Conservation (phyloP, 331 rosid genomes). For the Pyrus hybrid region DNA sequence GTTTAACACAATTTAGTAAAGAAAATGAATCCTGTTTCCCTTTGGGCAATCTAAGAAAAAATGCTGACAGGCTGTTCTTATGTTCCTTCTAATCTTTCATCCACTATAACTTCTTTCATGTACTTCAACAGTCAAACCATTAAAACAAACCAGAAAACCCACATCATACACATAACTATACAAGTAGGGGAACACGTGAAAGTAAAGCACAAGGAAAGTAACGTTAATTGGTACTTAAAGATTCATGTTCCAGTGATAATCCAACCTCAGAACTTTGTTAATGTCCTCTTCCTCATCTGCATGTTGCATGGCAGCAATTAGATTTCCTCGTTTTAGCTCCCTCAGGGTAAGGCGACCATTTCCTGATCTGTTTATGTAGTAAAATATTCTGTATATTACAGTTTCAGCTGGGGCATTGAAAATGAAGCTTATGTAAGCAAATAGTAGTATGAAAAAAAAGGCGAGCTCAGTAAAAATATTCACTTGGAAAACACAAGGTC, state of each 20-base stretch:
- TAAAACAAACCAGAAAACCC: background rate
- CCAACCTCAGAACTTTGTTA: constrained; percentile 85
- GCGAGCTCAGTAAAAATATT: background rate
- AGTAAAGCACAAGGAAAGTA: background rate
- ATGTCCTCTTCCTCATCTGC: constrained; percentile 96
- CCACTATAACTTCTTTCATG: background rate
- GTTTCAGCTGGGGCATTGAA: constrained; percentile 79
- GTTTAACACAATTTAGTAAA: background rate
- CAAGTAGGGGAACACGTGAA: background rate
- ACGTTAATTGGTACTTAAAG: background rate
- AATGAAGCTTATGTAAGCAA: constrained; percentile 2
- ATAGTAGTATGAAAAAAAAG: background rate
- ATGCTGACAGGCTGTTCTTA: background rate
- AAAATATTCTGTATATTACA: constrained; percentile 39
- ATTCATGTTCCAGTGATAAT: background rate
- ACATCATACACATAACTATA: background rate
- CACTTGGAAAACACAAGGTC: background rate
- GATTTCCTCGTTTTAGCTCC: constrained; percentile 85
- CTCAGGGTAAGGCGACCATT: constrained; percentile 74
- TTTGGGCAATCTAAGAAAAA: background rate
- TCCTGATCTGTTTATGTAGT: constrained; percentile 58
- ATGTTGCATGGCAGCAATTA: constrained; percentile 91
- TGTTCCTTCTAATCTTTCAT: background rate
- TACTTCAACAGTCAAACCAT: background rate
- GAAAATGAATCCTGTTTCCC: background rate